Base-by-base conservation (phyloP, 2,329 filamentous ascomycete species). In the Diaporthe vexans region DNA sequence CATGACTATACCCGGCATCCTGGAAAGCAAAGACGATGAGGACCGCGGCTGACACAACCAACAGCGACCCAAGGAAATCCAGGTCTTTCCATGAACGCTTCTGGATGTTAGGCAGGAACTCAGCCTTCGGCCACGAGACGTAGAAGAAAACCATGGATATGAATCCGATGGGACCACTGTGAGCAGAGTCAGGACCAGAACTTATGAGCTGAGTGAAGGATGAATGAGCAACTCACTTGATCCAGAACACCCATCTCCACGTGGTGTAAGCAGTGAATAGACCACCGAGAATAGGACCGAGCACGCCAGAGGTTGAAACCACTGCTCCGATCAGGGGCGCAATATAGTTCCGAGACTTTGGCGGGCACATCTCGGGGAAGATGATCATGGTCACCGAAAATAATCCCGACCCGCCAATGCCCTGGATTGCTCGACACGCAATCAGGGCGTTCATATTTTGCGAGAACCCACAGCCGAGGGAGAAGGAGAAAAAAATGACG, bases 21-120 rank as follows among this genome's bases (percentile, higher is more conserved):
- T 92, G 89, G 73, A 92, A 90, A 1, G 90, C 83, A 76, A 90
- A 91, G 0, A 91, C 88, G 6, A 91, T 83, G 3, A 91, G 83
- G 0, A 89, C 86, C 0, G 89, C 86, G 1, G 88, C 86, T 4
- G 86, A 82, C 11, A 91, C 84, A 17, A 90, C 81, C 29, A 91
- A 82, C n/a, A 88, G 76, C 0, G 88, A 88, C 15, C 90, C 89
- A 5, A 88, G 56, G 70, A 87, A 84, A 76, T 92, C 90, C 52
- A 91, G 82, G 58, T 88, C 83, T 40, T 80, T 85, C 86, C 87
- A 89, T 4, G 83, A 79, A 46, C 84, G 82, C 37, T 81, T 81
- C 58, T 85, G 79, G 5, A 83, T 74, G 21, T 78, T 76, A 0
- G 84, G 84, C 2, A 88, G 80, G 59, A 85, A 80, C 72, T 84